Evolutionary conservation across 2,329 filamentous ascomycete genomes (phyloP), one percentile per base, ranked within the genome.

Genomic region (Sarocladium brachiariae): DNA sequence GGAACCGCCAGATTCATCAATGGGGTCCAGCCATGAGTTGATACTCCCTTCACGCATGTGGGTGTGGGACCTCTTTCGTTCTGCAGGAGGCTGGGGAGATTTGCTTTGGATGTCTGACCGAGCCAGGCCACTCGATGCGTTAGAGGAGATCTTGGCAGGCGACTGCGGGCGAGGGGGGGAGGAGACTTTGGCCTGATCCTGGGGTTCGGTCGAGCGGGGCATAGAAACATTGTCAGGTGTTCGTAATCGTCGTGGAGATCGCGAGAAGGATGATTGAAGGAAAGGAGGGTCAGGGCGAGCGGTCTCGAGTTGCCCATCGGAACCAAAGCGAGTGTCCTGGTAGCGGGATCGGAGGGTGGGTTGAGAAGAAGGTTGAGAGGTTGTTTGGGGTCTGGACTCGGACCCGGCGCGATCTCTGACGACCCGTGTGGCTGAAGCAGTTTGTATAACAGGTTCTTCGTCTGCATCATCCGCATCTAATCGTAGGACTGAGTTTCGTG

Each of bases 11-110:
- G 90, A 96, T 59, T 96, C 91, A 63, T 95, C 88, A 51, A 95
- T 93, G 1, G 89, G 92, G 62, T 96, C 89, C n/a, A 96, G 70
- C 91, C 91, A 96, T 1, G 90, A 95, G 49, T 87, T 89, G 54
- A 86, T 84, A 61, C 88, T 92, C 10, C 79, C 76, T 21, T 80
- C 83, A 53, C 81, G 70, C 19, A 66, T 65, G 57, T 82, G 79
- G 46, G 25, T 21, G 4, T 31, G 16, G 6, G 43, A 47, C 19
- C 25, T 24, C 43, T 47, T 30, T 19, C 43, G 43, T 13, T 9
- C 71, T 63, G 57, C 50, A n/a, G 50, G 25, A 30, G 54, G 18
- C 21, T 49, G 46, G 13, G 46, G 46, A n/a, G 55, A 33, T 55
- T 52, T 24, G 52, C 37, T 45, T n/a, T 19, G 37, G 7, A 13